A percentile compares a stretch with the other conserved stretches of the same genome.
Evolutionary conservation across 2,329 filamentous ascomycete species (phyloP).

Genomic region (Pseudofabraea citricarpa): DNA sequence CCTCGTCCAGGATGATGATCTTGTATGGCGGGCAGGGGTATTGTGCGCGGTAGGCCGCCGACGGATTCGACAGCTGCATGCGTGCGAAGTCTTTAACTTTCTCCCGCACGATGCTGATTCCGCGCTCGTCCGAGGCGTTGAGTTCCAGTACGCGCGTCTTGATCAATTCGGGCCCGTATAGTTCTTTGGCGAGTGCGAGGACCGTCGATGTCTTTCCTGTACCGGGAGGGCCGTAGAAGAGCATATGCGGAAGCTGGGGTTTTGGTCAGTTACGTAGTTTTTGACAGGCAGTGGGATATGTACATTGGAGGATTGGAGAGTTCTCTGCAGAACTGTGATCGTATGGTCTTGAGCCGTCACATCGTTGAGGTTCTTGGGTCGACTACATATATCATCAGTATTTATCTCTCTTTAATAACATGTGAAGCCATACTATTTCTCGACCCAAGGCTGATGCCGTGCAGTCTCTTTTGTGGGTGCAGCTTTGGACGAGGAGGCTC

Average conservation of each 20-base stretch:
- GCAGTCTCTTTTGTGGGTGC: conserved; percentile 58
- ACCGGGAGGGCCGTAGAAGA: conserved; percentile 96
- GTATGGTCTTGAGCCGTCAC: conserved; percentile 98
- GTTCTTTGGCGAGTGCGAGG: conserved; percentile 91
- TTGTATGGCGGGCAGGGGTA: conserved; percentile 98
- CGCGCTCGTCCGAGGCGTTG: conserved; percentile 97
- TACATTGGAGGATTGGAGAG: conserved; percentile 89
- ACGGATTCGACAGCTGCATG: conserved; percentile 83
- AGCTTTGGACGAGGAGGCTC: conserved; percentile 57
- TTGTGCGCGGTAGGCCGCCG: conserved; percentile 57
- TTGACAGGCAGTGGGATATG: conserved; percentile 17
- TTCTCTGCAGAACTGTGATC: conserved; percentile 85
- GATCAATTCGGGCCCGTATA: conserved; percentile 93
- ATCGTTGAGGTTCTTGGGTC: conserved; percentile 89
- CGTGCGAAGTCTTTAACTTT: conserved; percentile 98
- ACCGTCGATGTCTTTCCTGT: conserved; percentile 98
- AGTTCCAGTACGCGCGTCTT: conserved; percentile 95
- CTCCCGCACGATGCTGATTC: conserved; percentile 92
- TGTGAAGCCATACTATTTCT: conserved; percentile 78
- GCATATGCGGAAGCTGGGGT: conserved; percentile 96
- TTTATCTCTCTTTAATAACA: conserved; percentile 2
- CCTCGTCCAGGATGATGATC: conserved; percentile 97
- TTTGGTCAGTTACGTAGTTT: too few relatives aligned
- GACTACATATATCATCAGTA: conserved; percentile 50
- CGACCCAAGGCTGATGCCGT: conserved; percentile 88